Percentiles rank a stretch among this genome's conserved stretches.
Conservation (phyloP, 2,329 filamentous ascomycete genomes). For the Arthrobotrys iridis region DNA sequence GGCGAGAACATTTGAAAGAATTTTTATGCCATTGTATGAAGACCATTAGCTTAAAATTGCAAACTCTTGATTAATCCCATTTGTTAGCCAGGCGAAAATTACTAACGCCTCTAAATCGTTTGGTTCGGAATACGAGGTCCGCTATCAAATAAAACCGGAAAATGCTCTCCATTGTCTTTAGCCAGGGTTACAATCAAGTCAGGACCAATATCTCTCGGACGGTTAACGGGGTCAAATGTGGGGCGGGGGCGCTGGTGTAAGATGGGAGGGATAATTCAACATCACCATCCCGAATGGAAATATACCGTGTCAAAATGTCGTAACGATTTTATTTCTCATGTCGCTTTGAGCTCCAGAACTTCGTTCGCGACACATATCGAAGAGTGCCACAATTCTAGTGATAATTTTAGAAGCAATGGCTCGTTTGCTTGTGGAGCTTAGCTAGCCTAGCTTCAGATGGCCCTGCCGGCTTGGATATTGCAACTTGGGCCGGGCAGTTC, state of each 20-base stretch:
- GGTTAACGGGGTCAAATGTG: constrained; percentile 37
- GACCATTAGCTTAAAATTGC: constrained; percentile 6
- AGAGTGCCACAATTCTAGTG: constrained; percentile 50
- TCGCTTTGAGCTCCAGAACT: constrained; percentile 49
- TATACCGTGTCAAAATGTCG: neutral
- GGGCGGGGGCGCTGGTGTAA: constrained; percentile 49
- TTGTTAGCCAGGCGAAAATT: neutral
- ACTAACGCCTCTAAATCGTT: constrained; percentile 3
- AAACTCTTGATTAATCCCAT: constrained; percentile 1
- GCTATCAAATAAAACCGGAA: constrained; percentile 32
- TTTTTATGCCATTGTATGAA: constrained; percentile 29
- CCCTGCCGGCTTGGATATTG: neutral
- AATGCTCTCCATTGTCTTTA: constrained; percentile 27
- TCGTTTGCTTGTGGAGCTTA: constrained; percentile 49
- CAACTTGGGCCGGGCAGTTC: constrained; percentile 39
- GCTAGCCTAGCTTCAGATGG: constrained; percentile 38
- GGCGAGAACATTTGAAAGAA: constrained; percentile 24
- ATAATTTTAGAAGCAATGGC: constrained; percentile 53
- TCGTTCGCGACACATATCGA: constrained; percentile 14
- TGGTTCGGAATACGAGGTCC: constrained; percentile 53
- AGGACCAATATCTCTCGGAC: constrained; percentile 7
- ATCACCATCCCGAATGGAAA: constrained; percentile 14
- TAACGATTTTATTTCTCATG: constrained; percentile 49
- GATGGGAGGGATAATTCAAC: constrained; percentile 30
- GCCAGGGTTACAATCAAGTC: constrained; percentile 44